A percentile compares a stretch with the other conserved stretches of the same genome.
Conservation (phyloP, 148 eudicot genomes). For the Diospyros lotus region DNA sequence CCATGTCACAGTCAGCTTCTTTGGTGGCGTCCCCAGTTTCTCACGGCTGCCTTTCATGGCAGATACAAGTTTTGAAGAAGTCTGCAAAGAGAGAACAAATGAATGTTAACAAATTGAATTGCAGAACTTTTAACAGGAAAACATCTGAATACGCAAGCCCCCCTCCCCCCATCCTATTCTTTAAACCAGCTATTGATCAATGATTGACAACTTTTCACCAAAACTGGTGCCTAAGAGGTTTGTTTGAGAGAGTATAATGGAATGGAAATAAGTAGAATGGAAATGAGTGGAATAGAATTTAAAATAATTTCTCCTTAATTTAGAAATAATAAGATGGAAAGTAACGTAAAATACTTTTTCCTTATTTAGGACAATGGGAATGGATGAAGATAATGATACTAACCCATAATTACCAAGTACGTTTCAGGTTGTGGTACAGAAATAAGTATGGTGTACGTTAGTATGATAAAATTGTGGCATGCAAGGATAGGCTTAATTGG, state of each 20-base stretch:
- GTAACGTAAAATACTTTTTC: too few relatives aligned
- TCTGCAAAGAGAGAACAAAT: slow-evolving; percentile 20
- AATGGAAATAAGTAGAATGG: too few relatives aligned
- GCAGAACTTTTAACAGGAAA: not conserved
- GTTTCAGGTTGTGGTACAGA: too few relatives aligned
- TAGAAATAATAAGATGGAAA: too few relatives aligned
- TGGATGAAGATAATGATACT: too few relatives aligned
- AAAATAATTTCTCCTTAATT: too few relatives aligned
- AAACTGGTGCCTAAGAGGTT: not conserved
- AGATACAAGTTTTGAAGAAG: slow-evolving; percentile 56
- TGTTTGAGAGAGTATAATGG: not conserved
- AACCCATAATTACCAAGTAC: too few relatives aligned
- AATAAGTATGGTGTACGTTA: too few relatives aligned
- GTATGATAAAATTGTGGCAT: too few relatives aligned
- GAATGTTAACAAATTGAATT: not conserved
- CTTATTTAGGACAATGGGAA: too few relatives aligned
- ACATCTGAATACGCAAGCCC: not conserved
- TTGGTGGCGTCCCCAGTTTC: slow-evolving; percentile 48
- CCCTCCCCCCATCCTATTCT: not conserved
- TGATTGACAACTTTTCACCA: not conserved
- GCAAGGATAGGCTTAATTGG: too few relatives aligned
- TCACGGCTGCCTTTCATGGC: slow-evolving; percentile 93
- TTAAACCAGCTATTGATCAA: not conserved
- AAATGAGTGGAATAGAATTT: too few relatives aligned
- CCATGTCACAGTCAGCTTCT: slow-evolving; percentile 69